Percentiles rank a stretch among this genome's conserved stretches.
Conservation (phyloP, 2,329 filamentous ascomycete species). For the Passalora sequoiae region DNA sequence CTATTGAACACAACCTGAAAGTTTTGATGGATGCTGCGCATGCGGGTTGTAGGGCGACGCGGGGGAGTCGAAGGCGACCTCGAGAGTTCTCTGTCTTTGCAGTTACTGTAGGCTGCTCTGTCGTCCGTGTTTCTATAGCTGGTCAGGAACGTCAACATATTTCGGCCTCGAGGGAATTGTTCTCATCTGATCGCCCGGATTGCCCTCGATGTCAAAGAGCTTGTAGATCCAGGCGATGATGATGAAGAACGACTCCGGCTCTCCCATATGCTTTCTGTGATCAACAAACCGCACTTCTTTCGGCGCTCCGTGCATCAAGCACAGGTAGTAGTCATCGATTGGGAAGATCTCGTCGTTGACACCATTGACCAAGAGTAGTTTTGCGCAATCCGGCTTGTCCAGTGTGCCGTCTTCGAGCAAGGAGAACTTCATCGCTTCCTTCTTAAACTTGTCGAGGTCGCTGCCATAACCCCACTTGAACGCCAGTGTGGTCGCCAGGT, state of each 20-base stretch:
- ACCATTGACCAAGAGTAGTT: conserved; percentile 54
- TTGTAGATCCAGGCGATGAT: conserved; percentile 48
- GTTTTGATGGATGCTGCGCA: too few species aligned
- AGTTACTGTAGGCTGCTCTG: too few species aligned
- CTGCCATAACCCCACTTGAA: conserved; percentile 46
- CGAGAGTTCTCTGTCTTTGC: too few species aligned
- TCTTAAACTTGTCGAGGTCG: conserved; percentile 44
- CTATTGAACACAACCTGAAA: too few species aligned
- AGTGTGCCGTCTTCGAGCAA: conserved; percentile 53
- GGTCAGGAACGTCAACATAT: conserved; percentile 24
- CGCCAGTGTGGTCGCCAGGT: conserved; percentile 48
- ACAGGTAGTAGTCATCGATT: conserved; percentile 55
- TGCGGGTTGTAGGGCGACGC: too few species aligned
- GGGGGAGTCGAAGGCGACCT: too few species aligned
- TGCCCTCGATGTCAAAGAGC: conserved; percentile 42
- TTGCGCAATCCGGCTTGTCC: conserved; percentile 45
- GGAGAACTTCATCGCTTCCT: conserved; percentile 50
- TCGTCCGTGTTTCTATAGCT: too few species aligned
- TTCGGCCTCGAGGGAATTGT: conserved; percentile 46
- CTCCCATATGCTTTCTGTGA: conserved; percentile 47
- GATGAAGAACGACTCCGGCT: conserved; percentile 46
- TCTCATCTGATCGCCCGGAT: conserved; percentile 42
- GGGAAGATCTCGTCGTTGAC: conserved; percentile 59
- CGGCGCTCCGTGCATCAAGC: conserved; percentile 48
- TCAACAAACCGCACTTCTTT: conserved; percentile 49